These are phyloP conservation scores for Saksenaea vasiformis DNA, from an alignment of 371 early-diverging fungal species.

Conservation along the genomic window DNA sequence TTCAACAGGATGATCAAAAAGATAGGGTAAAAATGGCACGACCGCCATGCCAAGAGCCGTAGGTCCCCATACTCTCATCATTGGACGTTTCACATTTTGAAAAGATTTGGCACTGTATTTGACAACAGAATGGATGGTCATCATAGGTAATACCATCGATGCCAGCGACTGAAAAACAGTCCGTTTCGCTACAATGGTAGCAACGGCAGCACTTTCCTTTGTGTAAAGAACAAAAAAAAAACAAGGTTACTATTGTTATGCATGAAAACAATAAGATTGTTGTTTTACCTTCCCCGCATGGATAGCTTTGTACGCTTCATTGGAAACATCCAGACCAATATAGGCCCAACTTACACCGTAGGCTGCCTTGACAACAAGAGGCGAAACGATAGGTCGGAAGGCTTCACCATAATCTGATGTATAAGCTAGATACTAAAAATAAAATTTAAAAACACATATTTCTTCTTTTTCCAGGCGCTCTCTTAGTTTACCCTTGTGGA, in stretches of 20 bases:
- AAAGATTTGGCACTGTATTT: conserved; percentile 66
- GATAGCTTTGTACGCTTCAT: conserved; percentile 70
- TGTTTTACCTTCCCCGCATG: conserved; percentile 50
- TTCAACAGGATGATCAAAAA: conserved; percentile 79
- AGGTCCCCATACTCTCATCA: conserved; percentile 67
- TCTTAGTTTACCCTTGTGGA: conserved; percentile 27
- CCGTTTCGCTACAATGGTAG: conserved; percentile 63
- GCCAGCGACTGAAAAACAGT: conserved; percentile 74
- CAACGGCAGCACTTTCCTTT: conserved; percentile 48
- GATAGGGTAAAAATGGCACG: conserved; percentile 70
- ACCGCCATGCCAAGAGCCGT: conserved; percentile 67
- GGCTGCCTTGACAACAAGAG: conserved; percentile 59
- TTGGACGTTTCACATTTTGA: conserved; percentile 51
- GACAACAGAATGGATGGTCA: conserved; percentile 77
- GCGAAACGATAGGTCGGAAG: conserved; percentile 72
- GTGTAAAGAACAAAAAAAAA: background rate
- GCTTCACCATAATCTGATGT: conserved; percentile 80
- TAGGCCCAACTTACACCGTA: conserved; percentile 71
- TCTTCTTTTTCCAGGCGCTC: background rate
- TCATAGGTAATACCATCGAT: conserved; percentile 70
- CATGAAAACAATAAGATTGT: background rate
- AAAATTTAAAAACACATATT: background rate
- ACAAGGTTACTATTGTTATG: background rate
- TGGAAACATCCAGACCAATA: conserved; percentile 65
- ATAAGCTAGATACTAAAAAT: conserved; percentile 62